Conservation (phyloP, 305 asterid genomes). For the Fraxinus ornus region DNA sequence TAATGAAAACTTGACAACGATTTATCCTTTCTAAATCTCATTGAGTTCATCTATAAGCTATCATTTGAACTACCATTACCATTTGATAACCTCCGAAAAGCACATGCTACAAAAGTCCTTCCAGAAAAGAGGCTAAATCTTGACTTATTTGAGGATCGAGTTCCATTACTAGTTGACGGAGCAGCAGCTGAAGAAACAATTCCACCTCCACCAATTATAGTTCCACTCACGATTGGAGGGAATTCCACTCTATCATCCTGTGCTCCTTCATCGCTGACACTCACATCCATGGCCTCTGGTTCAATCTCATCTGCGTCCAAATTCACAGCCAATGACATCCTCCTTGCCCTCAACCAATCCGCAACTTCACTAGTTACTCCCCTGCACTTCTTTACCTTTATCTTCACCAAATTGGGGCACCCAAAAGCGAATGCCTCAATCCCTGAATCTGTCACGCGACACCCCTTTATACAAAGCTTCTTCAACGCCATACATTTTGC, state of each 20-base stretch:
- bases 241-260: constrained; percentile 34
- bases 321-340: constrained; percentile 20
- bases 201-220: not conserved
- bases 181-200: constrained; percentile 10
- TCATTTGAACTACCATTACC: constrained; percentile 31
- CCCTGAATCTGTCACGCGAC: constrained; percentile 28
- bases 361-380: constrained; percentile 23
- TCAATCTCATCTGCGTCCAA: constrained; percentile 28
- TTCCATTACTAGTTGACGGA: constrained; percentile 24
- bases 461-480: constrained; percentile 35
- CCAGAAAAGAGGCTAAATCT: constrained; percentile 40
- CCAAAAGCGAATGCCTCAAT: constrained; percentile 26
- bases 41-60: constrained; percentile 23
- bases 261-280: constrained; percentile 32
- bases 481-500: constrained; percentile 26
- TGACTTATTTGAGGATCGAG: constrained; percentile 32
- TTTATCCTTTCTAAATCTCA: constrained; percentile 2
- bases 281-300: constrained; percentile 21
- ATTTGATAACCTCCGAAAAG: constrained; percentile 42
- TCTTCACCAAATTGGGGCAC: constrained; percentile 36
- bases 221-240: constrained; percentile 16
- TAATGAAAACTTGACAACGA: not conserved
- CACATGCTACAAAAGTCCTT: constrained; percentile 38
- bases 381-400: constrained; percentile 37
- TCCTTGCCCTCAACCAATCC: constrained; percentile 20